Conservation (phyloP, 2,329 filamentous ascomycete genomes). For the Colletotrichum spaethianum region DNA sequence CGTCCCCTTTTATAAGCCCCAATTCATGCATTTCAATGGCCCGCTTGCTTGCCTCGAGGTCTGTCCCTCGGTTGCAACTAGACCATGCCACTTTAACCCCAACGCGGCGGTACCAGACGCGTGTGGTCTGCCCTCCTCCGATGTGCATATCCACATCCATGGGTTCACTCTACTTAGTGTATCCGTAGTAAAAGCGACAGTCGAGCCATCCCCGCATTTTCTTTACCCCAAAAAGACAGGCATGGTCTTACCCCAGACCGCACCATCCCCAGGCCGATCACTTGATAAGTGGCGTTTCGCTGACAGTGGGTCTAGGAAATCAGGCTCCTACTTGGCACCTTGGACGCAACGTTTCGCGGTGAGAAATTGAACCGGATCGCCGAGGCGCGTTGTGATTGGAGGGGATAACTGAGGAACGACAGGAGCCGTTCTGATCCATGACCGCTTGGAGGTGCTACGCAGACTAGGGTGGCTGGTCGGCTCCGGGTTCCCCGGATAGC, state of each 20-base stretch:
- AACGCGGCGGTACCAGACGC: neutral
- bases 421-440: neutral
- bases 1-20: constrained; percentile 26
- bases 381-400: constrained; percentile 35
- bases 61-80: constrained; percentile 13
- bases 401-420: constrained; percentile 19
- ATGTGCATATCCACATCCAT: constrained; percentile 1
- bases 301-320: neutral
- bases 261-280: constrained; percentile 31
- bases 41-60: constrained; percentile 6
- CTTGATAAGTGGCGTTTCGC: constrained; percentile 14
- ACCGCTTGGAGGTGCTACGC: constrained; percentile 12
- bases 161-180: neutral
- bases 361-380: constrained; percentile 30
- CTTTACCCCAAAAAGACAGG: neutral
- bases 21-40: neutral
- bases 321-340: constrained; percentile 15
- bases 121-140: neutral
- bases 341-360: constrained; percentile 9
- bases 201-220: constrained; percentile 32
- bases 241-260: constrained; percentile 31
- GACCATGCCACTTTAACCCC: constrained; percentile 1
- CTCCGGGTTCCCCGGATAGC: constrained; percentile 30
- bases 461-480: constrained; percentile 7
- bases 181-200: neutral